Conservation (phyloP, 805 yeast genomes). For the Starmerella roubikii region DNA sequence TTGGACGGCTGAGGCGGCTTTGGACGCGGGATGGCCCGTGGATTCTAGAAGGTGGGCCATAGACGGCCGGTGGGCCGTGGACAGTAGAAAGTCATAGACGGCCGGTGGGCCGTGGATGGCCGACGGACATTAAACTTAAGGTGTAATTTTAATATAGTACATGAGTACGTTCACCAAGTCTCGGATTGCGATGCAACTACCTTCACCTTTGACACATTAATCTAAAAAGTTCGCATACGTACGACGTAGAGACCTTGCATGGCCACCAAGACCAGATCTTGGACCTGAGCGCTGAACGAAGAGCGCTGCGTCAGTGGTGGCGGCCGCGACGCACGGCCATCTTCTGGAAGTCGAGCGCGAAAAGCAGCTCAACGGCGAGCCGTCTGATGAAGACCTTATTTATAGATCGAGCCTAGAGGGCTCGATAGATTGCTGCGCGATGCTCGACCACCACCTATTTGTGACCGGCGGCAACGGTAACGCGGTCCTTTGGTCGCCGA, state of each 20-base stretch:
- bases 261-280: slow-evolving; percentile 90
- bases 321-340: slow-evolving; percentile 88
- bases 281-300: slow-evolving; percentile 69
- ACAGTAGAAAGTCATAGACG: too few species aligned
- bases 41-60: too few species aligned
- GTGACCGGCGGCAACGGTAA: slow-evolving; percentile 92
- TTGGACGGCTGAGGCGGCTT: too few species aligned
- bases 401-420: slow-evolving; percentile 42
- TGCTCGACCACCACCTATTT: slow-evolving; percentile 86
- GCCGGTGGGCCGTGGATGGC: too few species aligned
- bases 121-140: too few species aligned
- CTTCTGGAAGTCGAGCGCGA: slow-evolving; percentile 54
- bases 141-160: too few species aligned
- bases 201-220: too few species aligned
- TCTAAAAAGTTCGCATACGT: too few species aligned
- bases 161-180: too few species aligned
- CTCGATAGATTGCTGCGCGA: slow-evolving; percentile 73
- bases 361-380: background rate
- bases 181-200: too few species aligned
- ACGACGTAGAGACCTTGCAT: slow-evolving; percentile 80
- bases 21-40: too few species aligned
- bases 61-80: too few species aligned
- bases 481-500: slow-evolving; percentile 75
- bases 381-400: slow-evolving; percentile 1
- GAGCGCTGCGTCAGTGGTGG: slow-evolving; percentile 98